phyloP scores from a whole-genome alignment of 495 filamentous ascomycete genomes.

The Aspergillus panamensis region DNA sequence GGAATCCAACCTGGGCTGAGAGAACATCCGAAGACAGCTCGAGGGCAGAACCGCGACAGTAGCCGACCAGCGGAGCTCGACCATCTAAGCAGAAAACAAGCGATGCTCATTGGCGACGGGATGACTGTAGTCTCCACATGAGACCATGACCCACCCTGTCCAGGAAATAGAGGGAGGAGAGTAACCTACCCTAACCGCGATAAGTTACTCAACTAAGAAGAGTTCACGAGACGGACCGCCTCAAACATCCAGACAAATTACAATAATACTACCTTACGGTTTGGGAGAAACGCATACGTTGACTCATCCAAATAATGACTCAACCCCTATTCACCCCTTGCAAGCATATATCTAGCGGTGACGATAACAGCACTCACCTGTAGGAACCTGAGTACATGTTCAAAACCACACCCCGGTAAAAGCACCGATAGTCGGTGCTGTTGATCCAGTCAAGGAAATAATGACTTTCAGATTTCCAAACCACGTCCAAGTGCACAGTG shows the following conservation, averaged over 20 bases:
- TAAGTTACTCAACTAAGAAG: conserved; percentile 16
- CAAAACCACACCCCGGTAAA: no score
- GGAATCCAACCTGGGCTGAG: not conserved
- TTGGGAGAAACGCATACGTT: not conserved
- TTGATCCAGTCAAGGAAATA: not conserved
- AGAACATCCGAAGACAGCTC: conserved; percentile 3
- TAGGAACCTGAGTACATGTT: no score
- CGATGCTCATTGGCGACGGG: conserved; percentile 12
- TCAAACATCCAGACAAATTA: not conserved
- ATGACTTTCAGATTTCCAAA: not conserved
- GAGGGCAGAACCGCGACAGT: not conserved
- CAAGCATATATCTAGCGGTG: conserved; percentile 8
- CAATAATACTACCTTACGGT: conserved; percentile 4
- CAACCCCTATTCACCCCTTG: conserved; percentile 3
- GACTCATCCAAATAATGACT: not conserved
- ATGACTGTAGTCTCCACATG: conserved; percentile 8
- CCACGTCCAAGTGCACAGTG: not conserved
- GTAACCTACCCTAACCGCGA: not conserved
- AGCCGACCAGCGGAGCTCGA: conserved; percentile 4
- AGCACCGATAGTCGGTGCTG: not conserved
- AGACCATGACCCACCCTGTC: conserved; percentile 6
- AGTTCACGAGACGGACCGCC: conserved; percentile 22
- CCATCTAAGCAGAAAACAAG: conserved; percentile 11
- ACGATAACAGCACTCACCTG: not conserved
- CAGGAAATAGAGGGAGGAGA: not conserved